Evolutionary conservation across 495 filamentous ascomycete species (phyloP), one percentile per base, ranked within the genome.

Genomic region (Achaetomiella virescens): DNA sequence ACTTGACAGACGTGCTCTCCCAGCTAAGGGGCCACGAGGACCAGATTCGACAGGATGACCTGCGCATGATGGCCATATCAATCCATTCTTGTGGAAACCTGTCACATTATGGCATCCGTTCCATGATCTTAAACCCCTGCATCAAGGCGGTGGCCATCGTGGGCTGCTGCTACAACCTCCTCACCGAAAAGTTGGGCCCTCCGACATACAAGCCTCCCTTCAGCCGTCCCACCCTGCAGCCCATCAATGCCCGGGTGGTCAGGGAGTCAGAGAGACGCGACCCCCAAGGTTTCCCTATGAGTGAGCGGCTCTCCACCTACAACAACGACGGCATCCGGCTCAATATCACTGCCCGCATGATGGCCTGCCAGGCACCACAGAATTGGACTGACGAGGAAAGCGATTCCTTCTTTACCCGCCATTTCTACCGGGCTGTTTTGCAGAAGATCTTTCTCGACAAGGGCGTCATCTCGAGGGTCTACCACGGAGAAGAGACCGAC

Each of bases 81-180:
- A 87, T 98, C 45, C 93, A 98, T 68, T 96, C 91, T 18, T 98
- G 93, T 69, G 93, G 93, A 51, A 97, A 97, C 64, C 84, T 98
- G 14, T 82, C 92, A n/a, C 93, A 98, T 63, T 91, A 95, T 64
- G 93, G 88, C 2, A 83, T 98, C 40, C 86, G 88, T 6, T 93
- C 93, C 4, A 77, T 98, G 41, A 69, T 88, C 14, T 65, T 90
- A 35, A 97, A 96, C 63, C 87, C 90, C 1, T 78, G 82, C 25
- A 89, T 97, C 48, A 81, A 85, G 17, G 90, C 89, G 14, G 86
- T 97, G 43, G 93, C 93, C 35, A 88, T 98, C 66, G 88, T 98
- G 40, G 93, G 93, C 35, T 98, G 93, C 74, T 98, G 93, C 75
- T 97, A 98, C 76, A 98, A 98, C 57, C 84, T 97, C 18, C 69